Evolutionary conservation across 75 land plant species (phyloP), one percentile per base, ranked within the genome.

Genomic region (Sequoiadendron giganteum): DNA sequence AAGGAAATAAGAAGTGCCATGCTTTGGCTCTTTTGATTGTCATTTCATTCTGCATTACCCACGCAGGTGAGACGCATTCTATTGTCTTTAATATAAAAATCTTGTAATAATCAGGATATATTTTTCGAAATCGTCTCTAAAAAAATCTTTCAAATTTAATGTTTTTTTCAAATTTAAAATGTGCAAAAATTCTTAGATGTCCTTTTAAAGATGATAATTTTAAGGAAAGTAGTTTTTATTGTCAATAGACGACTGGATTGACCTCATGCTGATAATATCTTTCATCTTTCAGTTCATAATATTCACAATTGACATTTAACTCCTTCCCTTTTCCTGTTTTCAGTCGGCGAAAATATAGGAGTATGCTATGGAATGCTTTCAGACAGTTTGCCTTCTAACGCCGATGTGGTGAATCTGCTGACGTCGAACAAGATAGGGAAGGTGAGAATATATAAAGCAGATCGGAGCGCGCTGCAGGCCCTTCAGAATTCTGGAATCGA

Each of bases 331-430:
- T 65, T 65, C 5, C 61, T 56, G 6, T 54, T 85, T 21, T 45
- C 47, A 86, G 85, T 76, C 49, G 92, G 91, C 43, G 91, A 85
- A 8, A 88, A n/a, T 3, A 76, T 90, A 13, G 93, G 93, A 3
- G 90, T 90, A 15, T 85, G 87, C 65, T 92, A 92, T 48, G 91
- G 92, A 1, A 87, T 10, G 83, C 65, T 42, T 2, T 92, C 85
- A 68, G 39, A 86, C 86, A 75, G 86, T 61, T 49, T 89, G 28
- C 93, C 93, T 21, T 43, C 86, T 28, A 65, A 39, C 1, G n/a
- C 13, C 0, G 86, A 92, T 13, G 92, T 87, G 13, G 86, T 89
- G 25, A 13, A 42, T 1, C 83, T 92, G 56, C 61, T 85, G 75
- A 86, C 82, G 18, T 45, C 79, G n/a, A 81, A 73, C 34, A 86